A percentile compares a stretch with the other conserved stretches of the same genome.
Conservation (phyloP, 1,284 basidiomycete species). For the Inonotus obliquus region DNA sequence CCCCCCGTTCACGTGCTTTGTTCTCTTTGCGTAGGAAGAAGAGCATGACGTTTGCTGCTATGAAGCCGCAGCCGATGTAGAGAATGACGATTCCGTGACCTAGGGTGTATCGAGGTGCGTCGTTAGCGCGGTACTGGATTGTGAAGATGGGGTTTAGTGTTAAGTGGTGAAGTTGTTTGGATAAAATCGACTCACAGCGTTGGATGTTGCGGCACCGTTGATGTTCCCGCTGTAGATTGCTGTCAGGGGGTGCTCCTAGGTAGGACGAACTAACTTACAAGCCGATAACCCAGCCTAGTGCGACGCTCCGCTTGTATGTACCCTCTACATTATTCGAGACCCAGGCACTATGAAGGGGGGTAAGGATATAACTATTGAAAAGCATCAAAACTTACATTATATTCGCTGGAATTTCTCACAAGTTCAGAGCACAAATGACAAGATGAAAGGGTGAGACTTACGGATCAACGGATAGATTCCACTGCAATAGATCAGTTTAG, state of each 20-base stretch:
- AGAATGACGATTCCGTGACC: slow-evolving; percentile 67
- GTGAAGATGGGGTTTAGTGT: neutral
- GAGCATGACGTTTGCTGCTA: slow-evolving; percentile 45
- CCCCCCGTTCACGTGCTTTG: slow-evolving; percentile 53
- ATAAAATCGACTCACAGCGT: slow-evolving; percentile 32
- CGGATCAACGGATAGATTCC: slow-evolving; percentile 70
- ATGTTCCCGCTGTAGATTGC: slow-evolving; percentile 35
- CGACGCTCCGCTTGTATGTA: slow-evolving; percentile 70
- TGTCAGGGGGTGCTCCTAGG: neutral
- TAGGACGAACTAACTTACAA: slow-evolving; percentile 24
- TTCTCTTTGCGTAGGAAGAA: slow-evolving; percentile 57
- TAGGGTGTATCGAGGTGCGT: slow-evolving; percentile 66
- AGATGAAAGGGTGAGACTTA: slow-evolving; percentile 32
- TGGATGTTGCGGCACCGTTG: slow-evolving; percentile 44
- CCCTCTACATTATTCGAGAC: slow-evolving; percentile 71
- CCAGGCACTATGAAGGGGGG: slow-evolving; percentile 46
- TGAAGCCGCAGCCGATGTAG: slow-evolving; percentile 63
- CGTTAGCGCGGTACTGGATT: slow-evolving; percentile 55
- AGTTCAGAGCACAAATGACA: neutral
- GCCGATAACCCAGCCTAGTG: slow-evolving; percentile 64
- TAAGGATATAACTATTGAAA: neutral
- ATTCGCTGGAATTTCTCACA: slow-evolving; percentile 42
- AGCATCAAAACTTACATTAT: slow-evolving; percentile 41
- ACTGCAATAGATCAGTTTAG: slow-evolving; percentile 28
- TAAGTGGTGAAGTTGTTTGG: neutral